Evolutionary conservation across 352 stramenopile genomes (phyloP).

Genomic region (Lagenidium sp.): DNA sequence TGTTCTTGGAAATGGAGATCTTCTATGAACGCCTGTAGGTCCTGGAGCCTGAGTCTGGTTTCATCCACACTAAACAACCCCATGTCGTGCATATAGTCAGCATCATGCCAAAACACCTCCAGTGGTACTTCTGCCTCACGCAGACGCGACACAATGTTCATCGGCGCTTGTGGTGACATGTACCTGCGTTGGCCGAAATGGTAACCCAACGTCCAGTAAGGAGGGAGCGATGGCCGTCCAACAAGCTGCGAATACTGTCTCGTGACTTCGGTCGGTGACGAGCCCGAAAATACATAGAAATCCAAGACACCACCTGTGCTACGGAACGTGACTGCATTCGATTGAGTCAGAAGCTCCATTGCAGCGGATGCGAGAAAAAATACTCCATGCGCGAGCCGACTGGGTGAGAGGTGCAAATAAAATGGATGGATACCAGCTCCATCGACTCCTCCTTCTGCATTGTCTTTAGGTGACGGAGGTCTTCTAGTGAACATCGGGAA

Average conservation of each 20-base stretch:
- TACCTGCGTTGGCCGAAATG: slow-evolving; percentile 47
- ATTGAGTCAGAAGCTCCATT: slow-evolving; percentile 75
- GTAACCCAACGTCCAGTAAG: slow-evolving; percentile 83
- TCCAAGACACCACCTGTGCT: slow-evolving; percentile 76
- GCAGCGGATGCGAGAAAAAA: slow-evolving; percentile 80
- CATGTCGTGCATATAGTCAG: slow-evolving; percentile 44
- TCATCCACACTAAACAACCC: slow-evolving; percentile 59
- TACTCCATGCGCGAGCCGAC: slow-evolving; percentile 50
- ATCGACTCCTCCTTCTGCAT: slow-evolving; percentile 45
- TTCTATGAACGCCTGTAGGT: slow-evolving; percentile 50
- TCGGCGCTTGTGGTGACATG: slow-evolving; percentile 22
- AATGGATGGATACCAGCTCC: slow-evolving; percentile 77
- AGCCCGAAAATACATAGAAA: slow-evolving; percentile 67
- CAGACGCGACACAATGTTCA: slow-evolving; percentile 27
- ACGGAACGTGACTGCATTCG: slow-evolving; percentile 62
- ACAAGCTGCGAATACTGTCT: slow-evolving; percentile 70
- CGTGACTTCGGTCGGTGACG: slow-evolving; percentile 41
- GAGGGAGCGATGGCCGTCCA: slow-evolving; percentile 63
- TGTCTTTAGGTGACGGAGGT: slow-evolving; percentile 4
- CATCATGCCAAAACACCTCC: slow-evolving; percentile 74
- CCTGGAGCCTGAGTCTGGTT: slow-evolving; percentile 25
- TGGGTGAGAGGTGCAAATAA: slow-evolving; percentile 43
- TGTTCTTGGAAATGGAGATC: slow-evolving; percentile 78
- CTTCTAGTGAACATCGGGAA: slow-evolving; percentile 55
- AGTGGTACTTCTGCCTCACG: slow-evolving; percentile 39